These are phyloP conservation scores for Rhizophora mangle DNA, from an alignment of 345 rosid species.

Conservation along the genomic window DNA sequence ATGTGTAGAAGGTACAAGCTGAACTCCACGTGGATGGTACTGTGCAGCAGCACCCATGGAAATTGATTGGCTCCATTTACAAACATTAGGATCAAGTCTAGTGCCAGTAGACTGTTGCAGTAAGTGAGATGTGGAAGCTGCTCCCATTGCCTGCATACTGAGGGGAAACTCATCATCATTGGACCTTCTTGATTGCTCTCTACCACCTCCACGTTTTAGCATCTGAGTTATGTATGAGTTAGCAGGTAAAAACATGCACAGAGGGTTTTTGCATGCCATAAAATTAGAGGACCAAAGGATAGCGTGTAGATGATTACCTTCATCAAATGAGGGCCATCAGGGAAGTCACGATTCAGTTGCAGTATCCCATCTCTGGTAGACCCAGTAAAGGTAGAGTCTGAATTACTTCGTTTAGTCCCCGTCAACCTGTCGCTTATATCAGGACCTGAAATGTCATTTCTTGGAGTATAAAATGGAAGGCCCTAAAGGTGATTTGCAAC, in stretches of 20 bases:
- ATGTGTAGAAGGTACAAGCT: slow-evolving; percentile 56
- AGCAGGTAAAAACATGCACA: slow-evolving; percentile 3
- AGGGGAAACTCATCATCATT: slow-evolving; percentile 47
- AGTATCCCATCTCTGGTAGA: slow-evolving; percentile 37
- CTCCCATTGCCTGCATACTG: slow-evolving; percentile 46
- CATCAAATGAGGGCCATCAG: slow-evolving; percentile 71
- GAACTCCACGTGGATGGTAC: slow-evolving; percentile 60
- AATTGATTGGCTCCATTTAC: slow-evolving; percentile 51
- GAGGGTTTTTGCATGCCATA: slow-evolving; percentile 3
- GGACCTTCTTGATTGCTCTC: slow-evolving; percentile 47
- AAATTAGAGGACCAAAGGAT: slow-evolving; percentile 6
- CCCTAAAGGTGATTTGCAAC: slow-evolving; percentile 72
- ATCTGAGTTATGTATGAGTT: slow-evolving; percentile 38
- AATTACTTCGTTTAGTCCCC: slow-evolving; percentile 74
- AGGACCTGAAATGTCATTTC: slow-evolving; percentile 62
- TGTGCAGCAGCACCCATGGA: slow-evolving; percentile 47
- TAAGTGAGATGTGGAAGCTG: slow-evolving; percentile 46
- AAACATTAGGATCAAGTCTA: slow-evolving; percentile 40
- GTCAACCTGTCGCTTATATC: slow-evolving; percentile 58
- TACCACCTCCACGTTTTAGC: slow-evolving; percentile 57
- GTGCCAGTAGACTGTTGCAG: slow-evolving; percentile 45
- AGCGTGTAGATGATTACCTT: slow-evolving; percentile 46
- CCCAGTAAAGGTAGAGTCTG: slow-evolving; percentile 59
- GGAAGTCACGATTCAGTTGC: slow-evolving; percentile 49
- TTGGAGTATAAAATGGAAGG: slow-evolving; percentile 69